Base-by-base conservation (phyloP, 345 rosid species). In the Erucastrum elatum region DNA sequence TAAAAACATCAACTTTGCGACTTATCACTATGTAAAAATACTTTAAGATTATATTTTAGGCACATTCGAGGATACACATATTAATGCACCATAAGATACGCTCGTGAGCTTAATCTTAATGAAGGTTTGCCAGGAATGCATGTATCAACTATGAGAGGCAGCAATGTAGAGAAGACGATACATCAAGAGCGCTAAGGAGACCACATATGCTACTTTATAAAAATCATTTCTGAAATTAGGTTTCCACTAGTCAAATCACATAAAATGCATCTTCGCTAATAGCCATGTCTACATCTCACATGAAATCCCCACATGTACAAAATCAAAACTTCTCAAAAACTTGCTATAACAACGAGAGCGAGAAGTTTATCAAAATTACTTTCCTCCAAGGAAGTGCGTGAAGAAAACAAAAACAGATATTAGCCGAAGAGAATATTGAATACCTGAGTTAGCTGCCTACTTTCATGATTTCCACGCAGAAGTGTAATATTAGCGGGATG, bases 401-500 rank as follows among this genome's bases (percentile, higher is more conserved):
- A 55, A 27, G 33, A 33, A 68, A 15, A 70, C 16, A 63, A 4
- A 5, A 51, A 74, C 0, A 74, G 62, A 53, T 63, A 39, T 7
- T 10, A 39, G 33, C 16, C 33, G 64, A 16, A 66, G 16, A 60
- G 74, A 61, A 72, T 62, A 76, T 59, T 64, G 51, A 78, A 79
- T 77, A 96, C 99, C 98, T 96, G 99, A 34, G 99, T 96, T 76
- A 96, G 91, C 85, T 96, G 99, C 83, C 99, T 88, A 84, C 99
- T 96, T 83, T 96, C 98, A 82, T 93, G 98, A 83, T 96, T 96
- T 67, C 99, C 99, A 51, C 99, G 99, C 85, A 96, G 77, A 82
- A 96, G 98, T 74, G 99, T 96, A 69, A 96, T 93, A 76, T 91
- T 83, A 71, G 99, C 97, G 31, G 99, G 99, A 81, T 96, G 87